Conservation (phyloP, 306 rosid species). For the Rosa persica region DNA sequence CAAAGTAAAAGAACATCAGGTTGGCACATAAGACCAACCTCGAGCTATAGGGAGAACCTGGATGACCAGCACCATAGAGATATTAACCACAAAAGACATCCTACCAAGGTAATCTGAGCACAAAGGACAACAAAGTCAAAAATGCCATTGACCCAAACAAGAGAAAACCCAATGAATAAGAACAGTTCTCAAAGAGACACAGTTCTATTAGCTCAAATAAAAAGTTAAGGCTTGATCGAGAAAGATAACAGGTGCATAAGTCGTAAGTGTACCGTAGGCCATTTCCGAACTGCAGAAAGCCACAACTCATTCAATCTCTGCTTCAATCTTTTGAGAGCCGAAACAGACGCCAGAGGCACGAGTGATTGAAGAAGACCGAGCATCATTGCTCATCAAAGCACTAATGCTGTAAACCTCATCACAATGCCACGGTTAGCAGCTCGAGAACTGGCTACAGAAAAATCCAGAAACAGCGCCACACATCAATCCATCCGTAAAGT, state of each 20-base stretch:
- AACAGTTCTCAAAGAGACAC: not conserved
- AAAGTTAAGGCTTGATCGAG: slow-evolving; percentile 3
- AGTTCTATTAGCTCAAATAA: not conserved
- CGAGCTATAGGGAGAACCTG: slow-evolving; percentile 90
- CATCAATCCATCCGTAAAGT: not conserved
- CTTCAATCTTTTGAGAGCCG: slow-evolving; percentile 55
- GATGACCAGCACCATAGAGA: slow-evolving; percentile 27
- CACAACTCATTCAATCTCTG: slow-evolving; percentile 54
- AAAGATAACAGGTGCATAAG: slow-evolving; percentile 24
- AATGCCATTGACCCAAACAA: not conserved
- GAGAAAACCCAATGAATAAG: not conserved
- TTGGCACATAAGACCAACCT: slow-evolving; percentile 86
- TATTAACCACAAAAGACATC: slow-evolving; percentile 24
- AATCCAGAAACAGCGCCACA: not conserved
- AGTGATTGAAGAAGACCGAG: slow-evolving; percentile 27
- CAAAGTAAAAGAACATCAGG: slow-evolving; percentile 97
- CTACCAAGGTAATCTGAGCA: slow-evolving; percentile 12
- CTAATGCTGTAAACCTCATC: slow-evolving; percentile 50
- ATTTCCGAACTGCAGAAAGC: slow-evolving; percentile 60
- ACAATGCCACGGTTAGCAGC: slow-evolving; percentile 75
- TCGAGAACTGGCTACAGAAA: slow-evolving; percentile 58
- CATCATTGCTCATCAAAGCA: slow-evolving; percentile 28
- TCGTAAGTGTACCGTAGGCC: slow-evolving; percentile 74
- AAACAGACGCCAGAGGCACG: slow-evolving; percentile 43
- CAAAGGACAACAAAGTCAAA: not conserved